These are phyloP conservation scores for Calocybe cyanea DNA, from an alignment of 768 basidiomycete species.

Conservation along the genomic window DNA sequence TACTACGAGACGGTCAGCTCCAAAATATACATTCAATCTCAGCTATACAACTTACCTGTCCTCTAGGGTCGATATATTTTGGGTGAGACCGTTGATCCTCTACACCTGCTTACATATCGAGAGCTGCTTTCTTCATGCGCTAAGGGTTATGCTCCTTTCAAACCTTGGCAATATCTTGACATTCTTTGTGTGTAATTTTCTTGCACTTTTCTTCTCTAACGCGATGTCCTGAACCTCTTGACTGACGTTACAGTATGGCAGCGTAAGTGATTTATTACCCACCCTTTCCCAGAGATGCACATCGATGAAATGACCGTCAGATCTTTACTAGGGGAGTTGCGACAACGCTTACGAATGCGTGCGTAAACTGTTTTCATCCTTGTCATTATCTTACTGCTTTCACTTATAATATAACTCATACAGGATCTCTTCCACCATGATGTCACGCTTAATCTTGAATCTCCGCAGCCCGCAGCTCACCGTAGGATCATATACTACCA, in stretches of 20 bases:
- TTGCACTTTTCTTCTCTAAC: background rate
- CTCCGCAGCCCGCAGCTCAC: too few species aligned
- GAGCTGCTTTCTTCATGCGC: too few species aligned
- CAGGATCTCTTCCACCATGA: too few species aligned
- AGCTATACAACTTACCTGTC: background rate
- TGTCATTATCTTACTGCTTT: too few species aligned
- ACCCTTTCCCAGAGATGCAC: too few species aligned
- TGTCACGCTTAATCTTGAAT: too few species aligned
- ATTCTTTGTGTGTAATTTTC: constrained; percentile 31
- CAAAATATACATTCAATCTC: too few species aligned
- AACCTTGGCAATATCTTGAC: constrained; percentile 35
- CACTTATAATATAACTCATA: too few species aligned
- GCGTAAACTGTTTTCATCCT: too few species aligned
- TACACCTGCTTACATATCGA: too few species aligned
- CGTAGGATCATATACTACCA: too few species aligned
- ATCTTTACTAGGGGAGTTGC: constrained; percentile 26
- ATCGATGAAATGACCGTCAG: constrained; percentile 15
- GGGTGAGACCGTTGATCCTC: constrained; percentile 18
- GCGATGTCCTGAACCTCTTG: too few species aligned
- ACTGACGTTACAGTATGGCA: constrained; percentile 23
- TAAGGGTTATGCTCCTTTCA: constrained; percentile 32
- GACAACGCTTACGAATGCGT: constrained; percentile 35
- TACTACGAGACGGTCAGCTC: constrained; percentile 36
- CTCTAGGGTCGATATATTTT: constrained; percentile 36
- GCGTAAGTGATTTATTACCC: constrained; percentile 20